Conservation (phyloP, 257 asterid species). For the Rauvolfia tetraphylla region DNA sequence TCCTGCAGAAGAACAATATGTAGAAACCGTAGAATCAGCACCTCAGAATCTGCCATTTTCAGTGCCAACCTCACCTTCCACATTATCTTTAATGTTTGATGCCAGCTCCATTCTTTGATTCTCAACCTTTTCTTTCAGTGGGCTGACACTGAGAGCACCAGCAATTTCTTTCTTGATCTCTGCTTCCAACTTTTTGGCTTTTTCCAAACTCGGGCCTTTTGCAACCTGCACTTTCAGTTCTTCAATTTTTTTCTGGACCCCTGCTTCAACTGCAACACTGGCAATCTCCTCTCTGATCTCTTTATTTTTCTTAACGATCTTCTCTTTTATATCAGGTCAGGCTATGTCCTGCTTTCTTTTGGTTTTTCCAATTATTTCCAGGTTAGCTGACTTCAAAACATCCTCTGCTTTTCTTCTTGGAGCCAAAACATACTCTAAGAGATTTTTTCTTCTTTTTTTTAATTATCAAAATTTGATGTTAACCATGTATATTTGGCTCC, state of each 20-base stretch:
- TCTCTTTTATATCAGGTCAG: slow-evolving; percentile 30
- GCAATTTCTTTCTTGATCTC: slow-evolving; percentile 42
- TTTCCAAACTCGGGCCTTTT: slow-evolving; percentile 34
- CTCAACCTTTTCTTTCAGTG: slow-evolving; percentile 43
- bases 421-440: too few relatives aligned
- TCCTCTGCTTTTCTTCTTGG: slow-evolving; percentile 33
- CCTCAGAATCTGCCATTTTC: slow-evolving; percentile 38
- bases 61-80: slow-evolving; percentile 20
- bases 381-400: slow-evolving; percentile 37
- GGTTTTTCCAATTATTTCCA: slow-evolving; percentile 33
- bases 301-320: slow-evolving; percentile 25
- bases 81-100: slow-evolving; percentile 14
- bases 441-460: too few relatives aligned
- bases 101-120: slow-evolving; percentile 24
- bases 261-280: slow-evolving; percentile 24
- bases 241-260: slow-evolving; percentile 31
- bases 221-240: slow-evolving; percentile 35
- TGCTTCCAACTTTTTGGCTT: slow-evolving; percentile 35
- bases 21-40: neutral
- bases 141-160: slow-evolving; percentile 35
- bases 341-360: slow-evolving; percentile 16
- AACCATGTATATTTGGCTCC: too few relatives aligned
- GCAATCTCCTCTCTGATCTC: slow-evolving; percentile 38
- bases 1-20: neutral
- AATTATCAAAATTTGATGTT: too few relatives aligned